phyloP scores from a whole-genome alignment of 2,329 filamentous ascomycete genomes.

The Didymella sp. region DNA sequence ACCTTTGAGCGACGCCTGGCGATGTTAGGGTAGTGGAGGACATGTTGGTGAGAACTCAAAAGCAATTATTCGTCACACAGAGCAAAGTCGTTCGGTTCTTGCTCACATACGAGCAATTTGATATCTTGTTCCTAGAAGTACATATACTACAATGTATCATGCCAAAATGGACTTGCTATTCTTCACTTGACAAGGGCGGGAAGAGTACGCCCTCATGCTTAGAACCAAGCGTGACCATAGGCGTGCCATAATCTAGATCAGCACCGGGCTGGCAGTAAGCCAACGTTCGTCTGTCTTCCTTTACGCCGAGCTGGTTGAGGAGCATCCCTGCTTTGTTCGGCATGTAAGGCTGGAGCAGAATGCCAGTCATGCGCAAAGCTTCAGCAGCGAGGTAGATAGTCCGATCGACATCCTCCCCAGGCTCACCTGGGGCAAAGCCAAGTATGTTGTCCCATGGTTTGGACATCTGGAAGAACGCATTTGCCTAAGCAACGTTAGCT shows the following conservation, averaged over 20 bases:
- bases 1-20: not conserved
- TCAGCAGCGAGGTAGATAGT: conserved; percentile 77
- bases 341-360: conserved; percentile 91
- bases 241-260: conserved; percentile 74
- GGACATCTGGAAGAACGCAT: conserved; percentile 69
- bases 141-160: conserved; percentile 12
- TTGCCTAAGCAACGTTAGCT: conserved; percentile 58
- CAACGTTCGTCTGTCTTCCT: conserved; percentile 66
- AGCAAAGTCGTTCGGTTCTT: not conserved
- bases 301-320: conserved; percentile 80
- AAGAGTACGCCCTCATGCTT: conserved; percentile 60
- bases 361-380: conserved; percentile 77
- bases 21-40: not conserved
- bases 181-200: conserved; percentile 49
- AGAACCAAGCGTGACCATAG: conserved; percentile 51
- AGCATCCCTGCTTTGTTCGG: conserved; percentile 75
- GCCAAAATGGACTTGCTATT: conserved; percentile 17
- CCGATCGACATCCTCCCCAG: conserved; percentile 43
- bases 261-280: conserved; percentile 66
- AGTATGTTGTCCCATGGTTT: conserved; percentile 71
- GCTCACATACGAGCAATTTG: not conserved
- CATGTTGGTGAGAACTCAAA: not conserved
- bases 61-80: not conserved
- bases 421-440: conserved; percentile 37
- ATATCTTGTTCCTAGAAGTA: conserved; percentile 1